Evolutionary conservation across 208 protist genomes (phyloP).

Genomic region (Trypanosoma scelopori): DNA sequence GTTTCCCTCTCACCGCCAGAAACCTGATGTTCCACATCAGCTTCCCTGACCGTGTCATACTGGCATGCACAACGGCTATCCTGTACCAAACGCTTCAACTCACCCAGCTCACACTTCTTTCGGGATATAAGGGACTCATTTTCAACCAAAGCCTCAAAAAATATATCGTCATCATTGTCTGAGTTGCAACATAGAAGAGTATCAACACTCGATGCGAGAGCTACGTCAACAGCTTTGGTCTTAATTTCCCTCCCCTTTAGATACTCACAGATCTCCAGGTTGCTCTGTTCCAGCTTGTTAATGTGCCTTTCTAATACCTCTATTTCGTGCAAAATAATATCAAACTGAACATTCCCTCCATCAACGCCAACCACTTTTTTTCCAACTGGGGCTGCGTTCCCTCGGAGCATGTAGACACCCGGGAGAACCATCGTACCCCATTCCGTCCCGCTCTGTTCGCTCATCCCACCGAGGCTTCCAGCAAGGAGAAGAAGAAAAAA

Average conservation of each 20-base stretch:
- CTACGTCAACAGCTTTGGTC: background rate
- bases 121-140: constrained; percentile 38
- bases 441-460: constrained; percentile 7
- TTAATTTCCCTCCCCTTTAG: constrained; percentile 14
- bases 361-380: constrained; percentile 8
- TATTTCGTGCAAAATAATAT: constrained; percentile 61
- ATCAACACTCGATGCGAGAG: constrained; percentile 4
- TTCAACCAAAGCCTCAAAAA: constrained; percentile 41
- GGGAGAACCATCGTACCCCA: constrained; percentile 80
- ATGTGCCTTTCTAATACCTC: constrained; percentile 51
- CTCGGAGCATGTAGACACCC: constrained; percentile 80
- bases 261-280: constrained; percentile 55
- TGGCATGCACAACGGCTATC: constrained; percentile 34
- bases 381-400: constrained; percentile 19
- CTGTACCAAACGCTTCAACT: constrained; percentile 26
- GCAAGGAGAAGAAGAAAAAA: constrained; percentile 12
- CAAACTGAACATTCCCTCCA: constrained; percentile 41
- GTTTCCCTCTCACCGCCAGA: background rate
- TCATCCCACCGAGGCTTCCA: constrained; percentile 15
- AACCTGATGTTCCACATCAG: background rate
- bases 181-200: constrained; percentile 16
- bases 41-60: constrained; percentile 3
- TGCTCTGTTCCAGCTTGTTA: constrained; percentile 60
- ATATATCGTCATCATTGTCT: constrained; percentile 29
- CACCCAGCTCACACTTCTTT: constrained; percentile 33